Evolutionary conservation across 352 stramenopile species (phyloP).

Genomic region (Phytophthora boehmeriae): DNA sequence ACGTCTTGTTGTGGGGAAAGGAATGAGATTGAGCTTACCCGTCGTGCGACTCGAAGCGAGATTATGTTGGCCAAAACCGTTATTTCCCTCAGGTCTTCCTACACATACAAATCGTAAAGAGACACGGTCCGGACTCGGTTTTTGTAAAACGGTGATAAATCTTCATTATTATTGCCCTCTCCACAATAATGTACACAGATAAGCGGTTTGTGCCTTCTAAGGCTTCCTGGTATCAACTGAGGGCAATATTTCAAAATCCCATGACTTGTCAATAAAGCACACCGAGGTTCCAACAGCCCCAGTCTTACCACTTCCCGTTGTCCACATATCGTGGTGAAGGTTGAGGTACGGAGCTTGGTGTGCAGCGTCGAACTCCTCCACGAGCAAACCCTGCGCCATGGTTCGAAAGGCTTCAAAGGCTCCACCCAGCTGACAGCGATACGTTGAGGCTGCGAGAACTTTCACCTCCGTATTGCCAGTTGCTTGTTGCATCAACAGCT

Average conservation of each 20-base stretch:
- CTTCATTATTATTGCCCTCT: too few species aligned
- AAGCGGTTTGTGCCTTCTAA: too few species aligned
- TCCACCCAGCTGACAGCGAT: background rate
- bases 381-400: background rate
- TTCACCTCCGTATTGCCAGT: background rate
- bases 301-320: background rate
- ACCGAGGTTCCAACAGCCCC: constrained; percentile 3
- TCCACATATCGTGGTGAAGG: constrained; percentile 11
- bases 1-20: too few species aligned
- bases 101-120: too few species aligned
- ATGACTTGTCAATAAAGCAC: constrained; percentile 4
- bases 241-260: constrained; percentile 4
- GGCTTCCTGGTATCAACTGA: too few species aligned
- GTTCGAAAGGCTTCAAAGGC: constrained; percentile 4
- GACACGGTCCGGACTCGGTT: too few species aligned
- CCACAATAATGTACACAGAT: too few species aligned
- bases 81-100: too few species aligned
- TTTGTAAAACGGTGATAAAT: too few species aligned
- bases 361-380: background rate
- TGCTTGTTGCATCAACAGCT: background rate
- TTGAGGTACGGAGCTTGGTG: constrained; percentile 3
- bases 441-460: background rate
- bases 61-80: too few species aligned
- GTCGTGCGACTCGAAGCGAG: too few species aligned
- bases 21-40: too few species aligned